Evolutionary conservation across 129 eudicot species (phyloP), one percentile per base, ranked within the genome.

Genomic region (Ambrosia artemisiifolia): DNA sequence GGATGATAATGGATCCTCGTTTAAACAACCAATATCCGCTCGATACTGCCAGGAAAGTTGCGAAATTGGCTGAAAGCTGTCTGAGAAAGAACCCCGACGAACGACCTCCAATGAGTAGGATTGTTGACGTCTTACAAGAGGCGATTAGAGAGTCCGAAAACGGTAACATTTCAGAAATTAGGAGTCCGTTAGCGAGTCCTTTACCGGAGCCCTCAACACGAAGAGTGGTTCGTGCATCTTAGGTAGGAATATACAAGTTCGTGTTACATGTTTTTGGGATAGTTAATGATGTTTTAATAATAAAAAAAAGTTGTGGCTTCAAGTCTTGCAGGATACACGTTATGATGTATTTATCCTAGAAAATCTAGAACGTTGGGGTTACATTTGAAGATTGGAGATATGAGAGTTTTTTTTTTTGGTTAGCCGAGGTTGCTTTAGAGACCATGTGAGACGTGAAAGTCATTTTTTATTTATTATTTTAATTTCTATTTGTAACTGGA

Each of bases 1-100:
- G 84, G 77, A 73, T 82, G 88, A 91, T 91, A 30, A 85, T 91
- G 54, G 95, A 88, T 67, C 85, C 83, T 1, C 81, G 97, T 16
- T 81, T 91, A 30, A 76, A 78, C 11, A 91, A 88, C 55, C 80
- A 80, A n/a, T 91, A 83, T 35, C 81, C 95, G 11, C 64, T 82
- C 8, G 63, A 11, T 30, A 78, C 89, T 18, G 95, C 97, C 2
- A 62, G 83, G 11, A 85, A 74, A 73, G 73, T 91, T 5, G 97
- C 95, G 2, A 85, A 79, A 65, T 49, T 91, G 72, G 97, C 95
- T 0, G 86, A 85, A 61, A 79, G 73, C 11, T 91, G 97, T 70
- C 63, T 91, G 76, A 75, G 72, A 63, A 91, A 80, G 79, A 84
- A 77, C 51, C 83, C 91, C 0, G 83, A 78, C 11, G 91, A 83